Percentiles rank a stretch among this genome's conserved stretches.
These are phyloP conservation scores for Notholithocarpus densiflorus DNA, from an alignment of 306 rosid species.

Conservation along the genomic window DNA sequence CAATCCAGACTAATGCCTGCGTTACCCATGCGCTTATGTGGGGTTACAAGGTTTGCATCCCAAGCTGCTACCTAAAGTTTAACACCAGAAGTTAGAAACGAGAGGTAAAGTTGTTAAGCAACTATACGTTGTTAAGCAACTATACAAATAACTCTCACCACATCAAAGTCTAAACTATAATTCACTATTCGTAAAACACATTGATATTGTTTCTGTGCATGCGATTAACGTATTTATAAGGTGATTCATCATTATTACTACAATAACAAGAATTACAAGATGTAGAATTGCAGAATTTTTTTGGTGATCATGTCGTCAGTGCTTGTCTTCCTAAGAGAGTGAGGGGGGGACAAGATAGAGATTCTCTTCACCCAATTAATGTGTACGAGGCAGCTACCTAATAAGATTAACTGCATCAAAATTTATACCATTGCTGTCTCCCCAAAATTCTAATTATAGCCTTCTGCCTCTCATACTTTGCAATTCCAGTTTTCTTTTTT, in stretches of 20 bases:
- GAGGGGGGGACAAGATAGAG: not conserved
- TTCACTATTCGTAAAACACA: not conserved
- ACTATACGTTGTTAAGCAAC: slow-evolving; percentile 11
- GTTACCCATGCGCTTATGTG: slow-evolving; percentile 99
- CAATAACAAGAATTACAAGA: not conserved
- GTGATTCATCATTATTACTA: not conserved
- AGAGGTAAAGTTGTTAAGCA: slow-evolving; percentile 11
- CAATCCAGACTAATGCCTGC: slow-evolving; percentile 61
- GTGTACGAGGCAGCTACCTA: not conserved
- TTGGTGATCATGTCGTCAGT: too few relatives aligned
- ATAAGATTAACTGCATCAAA: not conserved
- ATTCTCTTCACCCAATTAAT: not conserved
- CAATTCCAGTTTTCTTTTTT: not conserved
- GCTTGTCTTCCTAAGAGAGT: too few relatives aligned
- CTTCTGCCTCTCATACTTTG: not conserved
- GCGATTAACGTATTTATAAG: not conserved
- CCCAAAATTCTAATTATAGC: not conserved
- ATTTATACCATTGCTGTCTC: not conserved
- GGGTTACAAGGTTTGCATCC: slow-evolving; percentile 97
- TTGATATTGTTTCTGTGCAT: not conserved
- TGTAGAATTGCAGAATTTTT: not conserved
- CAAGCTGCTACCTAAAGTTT: slow-evolving; percentile 81
- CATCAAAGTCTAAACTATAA: not conserved
- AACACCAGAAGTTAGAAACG: slow-evolving; percentile 27
- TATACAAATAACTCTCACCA: not conserved